phyloP scores from a whole-genome alignment of 2,329 filamentous ascomycete species.

The Mycogone perniciosa region DNA sequence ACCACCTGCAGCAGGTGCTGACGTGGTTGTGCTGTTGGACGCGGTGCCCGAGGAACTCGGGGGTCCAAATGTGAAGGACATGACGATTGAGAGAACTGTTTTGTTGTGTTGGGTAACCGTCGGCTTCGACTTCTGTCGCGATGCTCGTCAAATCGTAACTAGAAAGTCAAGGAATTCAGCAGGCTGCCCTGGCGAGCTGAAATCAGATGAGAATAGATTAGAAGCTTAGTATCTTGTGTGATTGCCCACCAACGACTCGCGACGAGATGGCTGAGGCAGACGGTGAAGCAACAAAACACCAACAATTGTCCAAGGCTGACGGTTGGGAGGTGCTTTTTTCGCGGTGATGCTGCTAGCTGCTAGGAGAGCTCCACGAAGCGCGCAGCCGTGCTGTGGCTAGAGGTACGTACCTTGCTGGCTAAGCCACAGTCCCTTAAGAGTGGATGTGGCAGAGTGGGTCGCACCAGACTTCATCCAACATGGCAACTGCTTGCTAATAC shows the following conservation, averaged over 20 bases:
- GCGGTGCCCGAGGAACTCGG: conserved; percentile 28
- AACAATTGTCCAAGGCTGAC: conserved; percentile 3
- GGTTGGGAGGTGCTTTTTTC: conserved; percentile 11
- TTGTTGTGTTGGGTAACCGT: conserved; percentile 2
- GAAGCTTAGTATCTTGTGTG: background rate
- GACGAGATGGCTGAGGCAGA: background rate
- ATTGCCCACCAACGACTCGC: conserved; percentile 1
- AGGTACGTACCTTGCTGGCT: background rate
- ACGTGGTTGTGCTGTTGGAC: conserved; percentile 21
- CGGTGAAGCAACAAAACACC: conserved; percentile 5
- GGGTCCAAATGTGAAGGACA: conserved; percentile 36
- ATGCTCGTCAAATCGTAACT: background rate
- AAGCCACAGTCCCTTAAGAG: background rate
- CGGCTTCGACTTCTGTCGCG: conserved; percentile 7
- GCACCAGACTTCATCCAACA: background rate
- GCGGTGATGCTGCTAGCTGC: conserved; percentile 7
- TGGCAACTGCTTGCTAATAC: background rate
- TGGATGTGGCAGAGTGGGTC: background rate
- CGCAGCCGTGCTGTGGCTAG: conserved; percentile 13
- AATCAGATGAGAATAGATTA: background rate
- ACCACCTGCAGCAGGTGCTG: background rate
- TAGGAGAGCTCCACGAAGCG: conserved; percentile 5
- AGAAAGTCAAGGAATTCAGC: conserved; percentile 4
- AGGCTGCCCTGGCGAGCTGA: conserved; percentile 8
- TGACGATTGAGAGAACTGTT: conserved; percentile 16